These are phyloP conservation scores for Talaromyces sp. DNA, from an alignment of 2,329 filamentous ascomycete genomes.

Conservation along the genomic window DNA sequence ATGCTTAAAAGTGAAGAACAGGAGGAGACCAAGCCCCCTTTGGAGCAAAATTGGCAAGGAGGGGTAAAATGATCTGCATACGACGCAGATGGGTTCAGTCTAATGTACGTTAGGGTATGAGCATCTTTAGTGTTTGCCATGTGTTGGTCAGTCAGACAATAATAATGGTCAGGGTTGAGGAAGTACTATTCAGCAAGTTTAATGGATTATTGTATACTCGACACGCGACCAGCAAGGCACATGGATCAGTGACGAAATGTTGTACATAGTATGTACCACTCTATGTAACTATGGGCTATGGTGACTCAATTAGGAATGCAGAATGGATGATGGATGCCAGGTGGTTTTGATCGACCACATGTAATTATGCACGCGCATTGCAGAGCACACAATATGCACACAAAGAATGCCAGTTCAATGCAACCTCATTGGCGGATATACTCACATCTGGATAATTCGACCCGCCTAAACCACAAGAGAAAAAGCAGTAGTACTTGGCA, in stretches of 20 bases:
- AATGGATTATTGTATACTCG: neutral
- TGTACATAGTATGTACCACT: too few relatives aligned
- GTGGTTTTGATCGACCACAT: neutral
- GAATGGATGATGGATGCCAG: constrained; percentile 1
- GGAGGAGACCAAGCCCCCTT: neutral
- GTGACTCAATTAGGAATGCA: neutral
- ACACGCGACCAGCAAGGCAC: constrained; percentile 4
- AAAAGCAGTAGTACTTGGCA: constrained; percentile 3
- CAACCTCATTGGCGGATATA: neutral
- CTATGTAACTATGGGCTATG: neutral
- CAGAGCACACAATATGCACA: too few relatives aligned
- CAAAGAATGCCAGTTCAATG: too few relatives aligned
- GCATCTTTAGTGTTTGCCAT: constrained; percentile 1
- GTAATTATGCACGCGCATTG: too few relatives aligned
- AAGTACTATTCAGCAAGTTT: too few relatives aligned
- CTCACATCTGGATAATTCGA: neutral
- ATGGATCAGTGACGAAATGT: too few relatives aligned
- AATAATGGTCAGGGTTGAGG: too few relatives aligned
- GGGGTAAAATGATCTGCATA: constrained; percentile 1
- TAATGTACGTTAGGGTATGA: constrained; percentile 1
- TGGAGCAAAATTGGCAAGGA: neutral
- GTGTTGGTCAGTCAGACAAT: neutral
- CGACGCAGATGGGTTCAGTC: neutral
- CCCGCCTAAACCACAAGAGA: neutral
- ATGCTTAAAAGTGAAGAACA: neutral